Conservation (phyloP, 140 eudicot genomes). For the Bidens hawaiensis region DNA sequence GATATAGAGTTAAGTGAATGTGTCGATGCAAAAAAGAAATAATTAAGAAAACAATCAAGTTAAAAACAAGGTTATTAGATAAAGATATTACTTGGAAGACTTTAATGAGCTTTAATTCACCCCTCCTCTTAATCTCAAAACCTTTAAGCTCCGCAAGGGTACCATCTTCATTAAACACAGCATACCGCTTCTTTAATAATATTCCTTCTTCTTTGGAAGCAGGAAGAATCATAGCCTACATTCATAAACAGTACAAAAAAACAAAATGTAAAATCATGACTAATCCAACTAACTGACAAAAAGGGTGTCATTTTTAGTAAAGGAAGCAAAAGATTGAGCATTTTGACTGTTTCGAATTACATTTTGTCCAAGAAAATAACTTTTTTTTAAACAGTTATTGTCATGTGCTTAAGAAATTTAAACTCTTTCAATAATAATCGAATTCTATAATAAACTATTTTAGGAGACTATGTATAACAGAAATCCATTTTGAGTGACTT, state of each 20-base stretch:
- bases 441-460: neutral
- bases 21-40: neutral
- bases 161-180: slow-evolving; percentile 98
- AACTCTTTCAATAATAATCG: neutral
- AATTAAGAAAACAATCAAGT: neutral
- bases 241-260: slow-evolving; percentile 14
- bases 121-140: slow-evolving; percentile 99
- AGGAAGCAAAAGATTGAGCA: neutral
- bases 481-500: neutral
- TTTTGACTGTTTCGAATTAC: neutral
- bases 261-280: slow-evolving; percentile 11
- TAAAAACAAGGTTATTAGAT: slow-evolving; percentile 13
- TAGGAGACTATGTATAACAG: neutral
- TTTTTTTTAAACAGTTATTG: neutral
- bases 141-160: slow-evolving; percentile 99
- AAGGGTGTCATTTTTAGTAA: neutral
- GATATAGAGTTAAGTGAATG: too few relatives aligned
- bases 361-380: neutral
- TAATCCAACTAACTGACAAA: slow-evolving; percentile 7
- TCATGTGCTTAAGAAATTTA: neutral
- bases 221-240: slow-evolving; percentile 99
- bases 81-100: slow-evolving; percentile 81
- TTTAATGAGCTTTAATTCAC: slow-evolving; percentile 99
- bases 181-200: slow-evolving; percentile 89
- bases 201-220: slow-evolving; percentile 99